Conservation (phyloP, 208 protist species). For the Trypanosoma conorhini region DNA sequence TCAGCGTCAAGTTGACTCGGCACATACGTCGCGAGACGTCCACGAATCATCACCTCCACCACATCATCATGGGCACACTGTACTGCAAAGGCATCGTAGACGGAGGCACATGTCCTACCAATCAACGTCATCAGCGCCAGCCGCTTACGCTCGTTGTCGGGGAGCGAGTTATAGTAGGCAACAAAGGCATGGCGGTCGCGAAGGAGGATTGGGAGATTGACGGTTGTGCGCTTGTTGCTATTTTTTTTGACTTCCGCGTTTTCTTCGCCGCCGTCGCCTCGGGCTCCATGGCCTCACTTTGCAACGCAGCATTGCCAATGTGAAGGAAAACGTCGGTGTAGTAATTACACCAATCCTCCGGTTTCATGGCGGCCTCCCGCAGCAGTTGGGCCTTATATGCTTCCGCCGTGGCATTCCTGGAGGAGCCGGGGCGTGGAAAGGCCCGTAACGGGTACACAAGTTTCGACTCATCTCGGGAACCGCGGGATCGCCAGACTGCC, state of each 20-base stretch:
- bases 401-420: constrained; percentile 45
- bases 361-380: constrained; percentile 80
- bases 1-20: constrained; percentile 82
- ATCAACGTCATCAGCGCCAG: constrained; percentile 81
- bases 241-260: constrained; percentile 34
- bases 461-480: constrained; percentile 21
- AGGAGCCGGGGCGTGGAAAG: constrained; percentile 41
- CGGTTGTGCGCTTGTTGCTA: constrained; percentile 21
- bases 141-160: constrained; percentile 62
- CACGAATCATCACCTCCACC: constrained; percentile 75
- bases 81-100: constrained; percentile 82
- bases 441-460: constrained; percentile 73
- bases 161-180: constrained; percentile 82
- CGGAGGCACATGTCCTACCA: constrained; percentile 61
- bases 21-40: constrained; percentile 66
- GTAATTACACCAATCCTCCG: constrained; percentile 89
- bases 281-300: constrained; percentile 54
- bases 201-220: constrained; percentile 79
- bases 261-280: constrained; percentile 22
- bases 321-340: constrained; percentile 83
- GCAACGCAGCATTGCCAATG: constrained; percentile 77
- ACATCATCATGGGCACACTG: constrained; percentile 82
- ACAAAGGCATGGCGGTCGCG: constrained; percentile 81
- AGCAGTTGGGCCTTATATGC: constrained; percentile 66
- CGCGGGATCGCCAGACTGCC: constrained; percentile 5